Base-by-base conservation (phyloP, 257 asterid genomes). In the Verbena officinalis region DNA sequence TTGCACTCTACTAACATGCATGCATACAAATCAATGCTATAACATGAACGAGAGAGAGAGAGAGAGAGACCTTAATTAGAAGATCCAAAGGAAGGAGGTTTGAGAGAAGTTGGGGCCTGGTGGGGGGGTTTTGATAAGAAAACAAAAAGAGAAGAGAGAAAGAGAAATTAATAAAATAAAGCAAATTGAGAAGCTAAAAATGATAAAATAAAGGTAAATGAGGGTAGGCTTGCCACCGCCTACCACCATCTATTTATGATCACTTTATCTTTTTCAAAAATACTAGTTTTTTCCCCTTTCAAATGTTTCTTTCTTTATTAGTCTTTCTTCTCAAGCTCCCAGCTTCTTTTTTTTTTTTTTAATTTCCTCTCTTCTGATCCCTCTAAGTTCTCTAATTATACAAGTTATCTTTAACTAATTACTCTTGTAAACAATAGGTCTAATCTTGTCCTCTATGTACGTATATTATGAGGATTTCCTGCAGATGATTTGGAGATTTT, bases 61-160 rank as follows among this genome's bases (percentile, higher is more conserved):
- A 58, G 68, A 44, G 55, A 23, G 68, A n/a, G 65, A 81, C 80
- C 86, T 78, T 66, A 52, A 56, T 65, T 30, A 77, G 83, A 78
- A 76, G 82, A 40, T 68, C 64, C 48, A 64, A 67, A 71, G 67
- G 64, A 71, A 59, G 77, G 76, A 58, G 78, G 70, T 30, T 68
- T 65, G 76, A 62, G 72, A 62, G 71, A 80, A 39, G 64, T 7
- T 51, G 57, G 76, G 55, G 61, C 10, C 6, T 40, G 61, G 4
- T 62, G 75, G 83, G 80, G 60, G 70, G 76, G 17, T 75, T 71
- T 78, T 80, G 77, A 80, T 80, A 76, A 77, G 84, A 78, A 79
- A 73, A 86, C 87, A 88, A 83, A 81, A 83, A 88, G 84, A 73
- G 74, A 58, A 16, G 12, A 9, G 70, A 6, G 49, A 14, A 16